phyloP scores from a whole-genome alignment of 2,329 filamentous ascomycete genomes.

The Metarhizium robertsii region DNA sequence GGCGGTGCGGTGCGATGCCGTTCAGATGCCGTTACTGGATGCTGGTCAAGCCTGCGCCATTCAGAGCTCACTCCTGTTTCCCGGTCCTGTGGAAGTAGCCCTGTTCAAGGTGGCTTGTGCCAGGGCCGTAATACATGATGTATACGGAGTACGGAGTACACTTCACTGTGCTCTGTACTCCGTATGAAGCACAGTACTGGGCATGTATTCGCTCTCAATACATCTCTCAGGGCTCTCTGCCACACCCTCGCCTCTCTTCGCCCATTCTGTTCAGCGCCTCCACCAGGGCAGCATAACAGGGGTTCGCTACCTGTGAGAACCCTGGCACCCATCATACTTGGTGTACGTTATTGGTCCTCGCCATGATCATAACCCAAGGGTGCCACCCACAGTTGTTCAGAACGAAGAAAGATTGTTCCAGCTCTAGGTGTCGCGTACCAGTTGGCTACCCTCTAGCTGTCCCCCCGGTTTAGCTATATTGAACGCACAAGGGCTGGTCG shows the following conservation, averaged over 20 bases:
- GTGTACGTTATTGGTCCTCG: slow-evolving; percentile 3
- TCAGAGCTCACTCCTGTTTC: neutral
- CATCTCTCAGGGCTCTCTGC: neutral
- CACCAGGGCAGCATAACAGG: slow-evolving; percentile 1
- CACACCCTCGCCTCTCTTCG: neutral
- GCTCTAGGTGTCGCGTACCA: neutral
- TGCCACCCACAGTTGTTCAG: neutral
- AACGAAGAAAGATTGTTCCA: neutral
- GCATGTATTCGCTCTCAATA: neutral
- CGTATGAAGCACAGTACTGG: neutral
- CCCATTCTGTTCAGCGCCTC: neutral
- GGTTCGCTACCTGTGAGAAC: slow-evolving; percentile 3
- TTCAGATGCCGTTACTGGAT: neutral
- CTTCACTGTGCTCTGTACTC: neutral
- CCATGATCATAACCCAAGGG: slow-evolving; percentile 4
- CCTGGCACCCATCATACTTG: slow-evolving; percentile 2
- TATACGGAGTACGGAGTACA: neutral
- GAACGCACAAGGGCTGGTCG: neutral
- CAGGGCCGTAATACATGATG: neutral
- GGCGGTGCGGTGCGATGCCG: neutral
- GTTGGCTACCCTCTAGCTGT: neutral
- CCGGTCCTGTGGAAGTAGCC: neutral
- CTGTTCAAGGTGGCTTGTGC: neutral
- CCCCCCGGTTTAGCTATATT: neutral
- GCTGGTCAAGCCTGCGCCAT: neutral